Evolutionary conservation across 2,329 filamentous ascomycete genomes (phyloP), one percentile per base, ranked within the genome.

Genomic region (Epichloe festucae): DNA sequence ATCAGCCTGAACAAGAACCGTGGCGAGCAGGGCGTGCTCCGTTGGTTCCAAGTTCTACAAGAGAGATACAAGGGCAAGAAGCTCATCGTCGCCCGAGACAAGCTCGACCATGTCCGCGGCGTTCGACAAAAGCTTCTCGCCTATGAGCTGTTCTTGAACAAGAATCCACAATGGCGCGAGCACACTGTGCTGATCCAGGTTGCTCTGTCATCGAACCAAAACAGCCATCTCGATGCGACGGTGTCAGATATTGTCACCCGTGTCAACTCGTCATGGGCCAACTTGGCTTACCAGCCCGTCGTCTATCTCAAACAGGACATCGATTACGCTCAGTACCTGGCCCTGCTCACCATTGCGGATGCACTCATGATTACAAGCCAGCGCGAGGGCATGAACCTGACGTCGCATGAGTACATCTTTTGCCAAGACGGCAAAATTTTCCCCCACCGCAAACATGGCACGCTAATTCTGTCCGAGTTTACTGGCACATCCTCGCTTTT

Each of bases 291-390:
- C 62, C 89, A 95, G 62, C 91, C 91, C 1, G 78, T 97, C 11
- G 87, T 96, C 5, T 96, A 96, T 67, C 74, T 97, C 50, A 90
- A 94, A 67, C 91, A 97, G 66, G 91, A 97, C 60, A 93, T 97
- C 54, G 84, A 87, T 53, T 95, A 95, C 63, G 76, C 87, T 0
- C 90, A 96, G 63, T 97, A 96, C 61, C 77, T 97, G n/a, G 91
- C 90, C 2, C 74, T 97, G 7, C 76, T 96, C 46, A 89, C 88
- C 3, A 84, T 94, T 49, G 93, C 91, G 2, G 90, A 97, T 69
- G 87, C 85, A 3, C 73, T 97, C 48, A 93, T 96, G 80, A 93
- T 97, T 62, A 94, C 91, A 2, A 94, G 89, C 63, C 82, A 97
- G 60, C 88, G 93, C 49, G 91, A 97, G 66, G 91, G 91, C 56